A percentile compares a stretch with the other conserved stretches of the same genome.
Evolutionary conservation across 1,139 yeast genomes (phyloP).

Genomic region (Starmera stellimalicola): DNA sequence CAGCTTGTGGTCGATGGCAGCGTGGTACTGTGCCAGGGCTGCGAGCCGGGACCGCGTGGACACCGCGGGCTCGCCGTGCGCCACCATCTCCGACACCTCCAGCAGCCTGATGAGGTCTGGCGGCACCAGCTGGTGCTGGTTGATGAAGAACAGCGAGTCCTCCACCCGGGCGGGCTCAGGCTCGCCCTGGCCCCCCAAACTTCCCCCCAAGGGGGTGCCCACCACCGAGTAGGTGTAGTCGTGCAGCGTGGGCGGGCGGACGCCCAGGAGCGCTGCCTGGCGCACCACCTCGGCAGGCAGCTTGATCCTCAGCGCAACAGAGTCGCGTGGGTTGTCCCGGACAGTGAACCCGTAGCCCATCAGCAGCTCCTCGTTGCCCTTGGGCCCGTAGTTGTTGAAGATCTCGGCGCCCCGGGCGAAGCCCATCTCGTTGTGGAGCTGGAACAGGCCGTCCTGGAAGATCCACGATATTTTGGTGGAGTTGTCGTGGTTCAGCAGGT

Average conservation of each 20-base stretch:
- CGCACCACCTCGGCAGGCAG: slow-evolving; percentile 26
- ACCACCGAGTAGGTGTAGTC: slow-evolving; percentile 25
- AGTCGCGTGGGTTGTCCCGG: slow-evolving; percentile 42
- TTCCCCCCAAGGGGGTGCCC: slow-evolving; percentile 6
- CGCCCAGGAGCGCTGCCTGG: slow-evolving; percentile 14
- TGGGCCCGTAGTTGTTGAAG: slow-evolving; percentile 78
- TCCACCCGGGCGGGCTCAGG: too few species aligned
- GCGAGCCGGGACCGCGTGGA: slow-evolving; percentile 24
- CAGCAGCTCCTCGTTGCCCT: slow-evolving; percentile 65
- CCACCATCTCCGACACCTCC: slow-evolving; percentile 18
- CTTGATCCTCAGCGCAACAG: slow-evolving; percentile 48
- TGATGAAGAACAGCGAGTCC: slow-evolving; percentile 16
- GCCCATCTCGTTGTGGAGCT: slow-evolving; percentile 9
- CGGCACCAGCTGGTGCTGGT: slow-evolving; percentile 18
- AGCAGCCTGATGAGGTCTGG: slow-evolving; percentile 21
- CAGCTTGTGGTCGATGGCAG: slow-evolving; percentile 14
- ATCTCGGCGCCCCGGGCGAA: slow-evolving; percentile 37
- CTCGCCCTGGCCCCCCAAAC: slow-evolving; percentile 4
- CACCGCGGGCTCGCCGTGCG: slow-evolving; percentile 16
- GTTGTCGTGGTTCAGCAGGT: slow-evolving; percentile 58
- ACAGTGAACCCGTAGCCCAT: slow-evolving; percentile 58
- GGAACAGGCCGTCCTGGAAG: slow-evolving; percentile 13
- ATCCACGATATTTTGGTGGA: slow-evolving; percentile 53
- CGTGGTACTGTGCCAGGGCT: slow-evolving; percentile 20
- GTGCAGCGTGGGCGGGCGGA: slow-evolving; percentile 19